Conservation (phyloP, 805 yeast species). For the Metschnikowia continentalis region DNA sequence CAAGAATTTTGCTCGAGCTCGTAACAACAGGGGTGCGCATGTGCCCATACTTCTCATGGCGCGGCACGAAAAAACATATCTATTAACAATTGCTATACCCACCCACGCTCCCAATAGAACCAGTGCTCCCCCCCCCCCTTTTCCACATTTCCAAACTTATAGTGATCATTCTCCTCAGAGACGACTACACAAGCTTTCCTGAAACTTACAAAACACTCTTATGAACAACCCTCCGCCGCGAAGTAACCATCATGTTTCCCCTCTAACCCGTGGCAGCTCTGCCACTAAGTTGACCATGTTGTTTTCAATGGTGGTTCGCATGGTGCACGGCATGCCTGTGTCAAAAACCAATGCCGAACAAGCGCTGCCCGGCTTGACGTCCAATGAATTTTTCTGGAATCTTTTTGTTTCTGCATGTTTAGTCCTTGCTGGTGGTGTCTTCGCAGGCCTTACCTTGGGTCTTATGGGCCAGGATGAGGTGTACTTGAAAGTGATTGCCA, state of each 20-base stretch:
- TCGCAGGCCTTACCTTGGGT: conserved; percentile 91
- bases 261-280: conserved; percentile 21
- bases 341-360: conserved; percentile 10
- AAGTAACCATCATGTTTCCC: conserved; percentile 25
- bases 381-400: conserved; percentile 44
- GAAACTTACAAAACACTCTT: neutral
- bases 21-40: neutral
- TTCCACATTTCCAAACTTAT: neutral
- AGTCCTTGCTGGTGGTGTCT: conserved; percentile 80
- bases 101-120: neutral
- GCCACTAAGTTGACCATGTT: conserved; percentile 30
- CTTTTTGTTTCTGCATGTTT: conserved; percentile 52
- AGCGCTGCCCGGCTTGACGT: conserved; percentile 20
- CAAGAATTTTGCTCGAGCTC: neutral
- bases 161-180: neutral
- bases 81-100: neutral
- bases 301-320: conserved; percentile 29
- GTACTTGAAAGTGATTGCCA: conserved; percentile 81
- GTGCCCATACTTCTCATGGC: neutral
- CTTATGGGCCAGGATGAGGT: conserved; percentile 98
- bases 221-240: conserved; percentile 23
- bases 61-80: neutral
- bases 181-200: neutral
- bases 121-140: neutral
- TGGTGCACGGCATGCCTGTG: conserved; percentile 36